Percentiles rank a stretch among this genome's conserved stretches.
phyloP scores from a whole-genome alignment of 257 asterid genomes.

The Penstemon eatonii region DNA sequence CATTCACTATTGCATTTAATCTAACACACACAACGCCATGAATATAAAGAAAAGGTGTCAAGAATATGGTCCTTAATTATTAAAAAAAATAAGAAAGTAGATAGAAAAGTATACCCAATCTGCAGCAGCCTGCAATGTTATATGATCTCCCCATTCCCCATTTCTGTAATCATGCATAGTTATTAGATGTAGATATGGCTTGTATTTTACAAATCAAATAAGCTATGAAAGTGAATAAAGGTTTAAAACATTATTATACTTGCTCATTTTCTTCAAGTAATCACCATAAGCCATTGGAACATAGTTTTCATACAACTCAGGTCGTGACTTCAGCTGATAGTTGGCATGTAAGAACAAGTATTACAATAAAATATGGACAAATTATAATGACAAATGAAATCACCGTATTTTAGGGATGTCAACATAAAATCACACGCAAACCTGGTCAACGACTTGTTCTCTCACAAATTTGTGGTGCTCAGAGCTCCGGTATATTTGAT shows the following conservation, averaged over 20 bases:
- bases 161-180: slow-evolving; percentile 44
- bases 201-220: not conserved
- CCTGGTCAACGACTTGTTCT: slow-evolving; percentile 55
- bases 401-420: not conserved
- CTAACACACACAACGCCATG: not conserved
- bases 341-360: slow-evolving; percentile 25
- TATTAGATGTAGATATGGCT: slow-evolving; percentile 21
- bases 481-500: slow-evolving; percentile 62
- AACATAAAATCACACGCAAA: slow-evolving; percentile 8
- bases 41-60: not conserved
- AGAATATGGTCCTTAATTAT: not conserved
- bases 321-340: slow-evolving; percentile 63
- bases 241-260: slow-evolving; percentile 41
- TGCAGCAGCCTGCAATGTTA: slow-evolving; percentile 94
- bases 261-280: slow-evolving; percentile 71
- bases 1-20: slow-evolving; percentile 3
- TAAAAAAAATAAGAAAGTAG: slow-evolving; percentile 10
- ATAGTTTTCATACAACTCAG: slow-evolving; percentile 63
- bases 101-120: slow-evolving; percentile 59
- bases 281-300: slow-evolving; percentile 76
- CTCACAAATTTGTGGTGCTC: slow-evolving; percentile 63
- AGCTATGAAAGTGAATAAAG: slow-evolving; percentile 13
- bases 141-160: slow-evolving; percentile 98
- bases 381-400: not conserved
- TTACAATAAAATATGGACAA: slow-evolving; percentile 8